A percentile compares a stretch with the other conserved stretches of the same genome.
phyloP scores from a whole-genome alignment of 1,139 yeast genomes.

The Blastobotrys malaysiensis region DNA sequence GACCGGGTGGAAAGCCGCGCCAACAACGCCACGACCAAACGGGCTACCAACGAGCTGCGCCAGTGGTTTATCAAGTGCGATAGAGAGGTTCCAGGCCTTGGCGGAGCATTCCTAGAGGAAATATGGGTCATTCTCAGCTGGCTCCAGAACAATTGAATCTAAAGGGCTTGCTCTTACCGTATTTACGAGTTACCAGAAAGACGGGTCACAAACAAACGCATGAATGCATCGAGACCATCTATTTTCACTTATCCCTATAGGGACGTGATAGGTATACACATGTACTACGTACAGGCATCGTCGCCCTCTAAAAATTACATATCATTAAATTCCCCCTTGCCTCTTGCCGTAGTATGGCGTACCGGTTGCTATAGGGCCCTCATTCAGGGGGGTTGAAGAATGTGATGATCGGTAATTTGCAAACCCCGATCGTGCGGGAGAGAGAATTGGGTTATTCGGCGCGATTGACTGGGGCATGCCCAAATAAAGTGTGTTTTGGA shows the following conservation, averaged over 20 bases:
- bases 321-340: background rate
- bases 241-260: background rate
- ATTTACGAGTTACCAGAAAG: background rate
- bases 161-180: background rate
- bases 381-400: background rate
- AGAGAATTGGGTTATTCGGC: background rate
- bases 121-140: conserved; percentile 27
- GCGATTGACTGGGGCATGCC: background rate
- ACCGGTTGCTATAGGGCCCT: background rate
- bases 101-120: conserved; percentile 63
- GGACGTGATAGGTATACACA: too few species aligned
- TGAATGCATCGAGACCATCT: background rate
- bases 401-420: background rate
- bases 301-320: too few species aligned
- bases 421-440: background rate
- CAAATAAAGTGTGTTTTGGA: background rate
- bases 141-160: background rate
- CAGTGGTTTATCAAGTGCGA: conserved; percentile 36
- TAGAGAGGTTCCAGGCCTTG: conserved; percentile 52
- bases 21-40: conserved; percentile 6
- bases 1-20: conserved; percentile 14
- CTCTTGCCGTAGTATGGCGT: background rate
- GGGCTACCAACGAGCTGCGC: conserved; percentile 10
- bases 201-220: background rate
- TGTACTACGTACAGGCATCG: too few species aligned